Evolutionary conservation across 441 rosid species (phyloP).

Genomic region (Brassica balearica): DNA sequence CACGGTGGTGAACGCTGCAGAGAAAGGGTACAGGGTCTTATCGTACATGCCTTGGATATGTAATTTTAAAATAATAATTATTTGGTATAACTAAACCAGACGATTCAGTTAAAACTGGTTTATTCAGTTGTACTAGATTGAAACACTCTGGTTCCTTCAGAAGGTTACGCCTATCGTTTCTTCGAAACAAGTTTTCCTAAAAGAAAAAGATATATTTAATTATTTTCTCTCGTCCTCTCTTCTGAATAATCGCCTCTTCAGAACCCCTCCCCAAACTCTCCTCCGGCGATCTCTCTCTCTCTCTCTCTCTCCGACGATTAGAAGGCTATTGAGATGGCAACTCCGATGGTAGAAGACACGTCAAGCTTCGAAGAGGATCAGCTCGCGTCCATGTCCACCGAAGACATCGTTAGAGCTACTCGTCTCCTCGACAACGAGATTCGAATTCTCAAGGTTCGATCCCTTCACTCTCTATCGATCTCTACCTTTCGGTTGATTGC

Average conservation of each 20-base stretch:
- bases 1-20: conserved; percentile 46
- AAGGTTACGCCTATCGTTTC: conserved; percentile 13
- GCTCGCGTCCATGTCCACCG: conserved; percentile 80
- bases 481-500: background rate
- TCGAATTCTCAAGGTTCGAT: conserved; percentile 79
- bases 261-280: conserved; percentile 11
- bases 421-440: conserved; percentile 94
- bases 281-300: conserved; percentile 29
- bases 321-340: conserved; percentile 57
- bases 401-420: conserved; percentile 79
- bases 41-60: conserved; percentile 59
- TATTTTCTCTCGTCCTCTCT: conserved; percentile 25
- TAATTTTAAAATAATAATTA: conserved; percentile 22
- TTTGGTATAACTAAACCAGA: background rate
- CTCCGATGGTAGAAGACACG: conserved; percentile 87
- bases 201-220: background rate
- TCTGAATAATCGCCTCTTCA: conserved; percentile 20
- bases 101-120: background rate
- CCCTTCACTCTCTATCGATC: conserved; percentile 8
- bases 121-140: background rate
- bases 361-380: conserved; percentile 83
- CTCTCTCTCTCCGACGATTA: conserved; percentile 1
- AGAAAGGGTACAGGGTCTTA: conserved; percentile 77
- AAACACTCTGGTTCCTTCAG: conserved; percentile 2
- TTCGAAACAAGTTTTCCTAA: conserved; percentile 42